Evolutionary conservation across 169 alveolate species (phyloP).

Genomic region (Plasmodium fragile): DNA sequence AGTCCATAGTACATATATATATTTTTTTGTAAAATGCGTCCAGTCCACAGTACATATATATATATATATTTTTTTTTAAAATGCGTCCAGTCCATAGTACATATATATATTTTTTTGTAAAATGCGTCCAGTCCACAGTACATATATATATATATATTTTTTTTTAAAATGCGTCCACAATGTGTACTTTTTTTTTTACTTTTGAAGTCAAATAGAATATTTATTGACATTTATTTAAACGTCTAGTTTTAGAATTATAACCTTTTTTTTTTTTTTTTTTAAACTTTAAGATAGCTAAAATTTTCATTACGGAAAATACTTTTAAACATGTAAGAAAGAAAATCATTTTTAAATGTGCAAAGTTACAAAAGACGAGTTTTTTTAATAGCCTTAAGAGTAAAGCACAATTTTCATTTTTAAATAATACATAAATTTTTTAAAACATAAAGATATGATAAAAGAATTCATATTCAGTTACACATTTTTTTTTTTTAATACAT

Average conservation of each 20-base stretch:
- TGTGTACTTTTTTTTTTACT: conserved; percentile 9
- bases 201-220: conserved; percentile 29
- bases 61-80: conserved; percentile 1
- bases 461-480: conserved; percentile 12
- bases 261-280: not conserved
- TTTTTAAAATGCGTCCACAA: not conserved
- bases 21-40: not conserved
- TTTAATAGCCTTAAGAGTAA: conserved; percentile 13
- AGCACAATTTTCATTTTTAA: conserved; percentile 5
- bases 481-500: not conserved
- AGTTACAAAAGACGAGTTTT: conserved; percentile 49
- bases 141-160: not conserved
- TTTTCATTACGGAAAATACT: conserved; percentile 22
- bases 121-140: not conserved
- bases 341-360: conserved; percentile 36
- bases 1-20: not conserved
- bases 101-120: not conserved
- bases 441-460: conserved; percentile 7
- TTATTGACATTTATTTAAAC: conserved; percentile 18
- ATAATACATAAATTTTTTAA: not conserved
- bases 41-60: not conserved
- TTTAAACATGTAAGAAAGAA: conserved; percentile 13
- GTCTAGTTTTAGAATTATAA: conserved; percentile 53
- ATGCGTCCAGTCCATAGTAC: not conserved
- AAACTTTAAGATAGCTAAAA: conserved; percentile 1